These are phyloP conservation scores for Aspergillus fischeri DNA, from an alignment of 2,329 filamentous ascomycete species.

Conservation along the genomic window DNA sequence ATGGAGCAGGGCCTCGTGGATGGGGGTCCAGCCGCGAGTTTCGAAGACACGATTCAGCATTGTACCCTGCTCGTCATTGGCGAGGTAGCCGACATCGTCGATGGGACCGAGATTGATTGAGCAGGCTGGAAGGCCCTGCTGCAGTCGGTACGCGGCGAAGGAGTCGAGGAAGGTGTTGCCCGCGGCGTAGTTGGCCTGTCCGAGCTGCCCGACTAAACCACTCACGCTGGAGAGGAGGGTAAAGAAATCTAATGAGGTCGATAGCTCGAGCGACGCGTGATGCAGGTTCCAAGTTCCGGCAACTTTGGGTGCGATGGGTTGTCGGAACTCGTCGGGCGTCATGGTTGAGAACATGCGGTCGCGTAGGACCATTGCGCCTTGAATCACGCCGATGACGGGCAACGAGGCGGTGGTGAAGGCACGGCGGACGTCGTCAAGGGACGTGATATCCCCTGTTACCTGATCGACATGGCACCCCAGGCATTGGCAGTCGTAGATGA, in stretches of 20 bases:
- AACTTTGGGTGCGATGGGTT: slow-evolving; percentile 29
- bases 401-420: slow-evolving; percentile 1
- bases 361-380: slow-evolving; percentile 14
- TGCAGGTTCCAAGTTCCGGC: slow-evolving; percentile 27
- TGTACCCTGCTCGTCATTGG: background rate
- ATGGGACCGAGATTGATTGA: slow-evolving; percentile 29
- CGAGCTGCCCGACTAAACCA: slow-evolving; percentile 17
- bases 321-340: slow-evolving; percentile 28
- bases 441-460: slow-evolving; percentile 11
- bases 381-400: slow-evolving; percentile 13
- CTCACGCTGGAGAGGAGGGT: slow-evolving; percentile 22
- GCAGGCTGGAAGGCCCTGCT: slow-evolving; percentile 10
- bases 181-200: slow-evolving; percentile 23
- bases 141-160: slow-evolving; percentile 12
- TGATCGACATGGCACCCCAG: background rate
- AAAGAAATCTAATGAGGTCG: slow-evolving; percentile 17
- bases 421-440: slow-evolving; percentile 3
- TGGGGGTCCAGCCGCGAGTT: background rate
- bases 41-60: slow-evolving; percentile 1
- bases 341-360: slow-evolving; percentile 23
- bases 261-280: slow-evolving; percentile 3
- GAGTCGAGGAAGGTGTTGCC: slow-evolving; percentile 23
- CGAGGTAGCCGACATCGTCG: slow-evolving; percentile 26
- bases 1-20: background rate
- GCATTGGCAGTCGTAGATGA: slow-evolving; percentile 1